A percentile compares a stretch with the other conserved stretches of the same genome.
These are phyloP conservation scores for Carpinus viminea DNA, from an alignment of 306 rosid genomes.

Conservation along the genomic window DNA sequence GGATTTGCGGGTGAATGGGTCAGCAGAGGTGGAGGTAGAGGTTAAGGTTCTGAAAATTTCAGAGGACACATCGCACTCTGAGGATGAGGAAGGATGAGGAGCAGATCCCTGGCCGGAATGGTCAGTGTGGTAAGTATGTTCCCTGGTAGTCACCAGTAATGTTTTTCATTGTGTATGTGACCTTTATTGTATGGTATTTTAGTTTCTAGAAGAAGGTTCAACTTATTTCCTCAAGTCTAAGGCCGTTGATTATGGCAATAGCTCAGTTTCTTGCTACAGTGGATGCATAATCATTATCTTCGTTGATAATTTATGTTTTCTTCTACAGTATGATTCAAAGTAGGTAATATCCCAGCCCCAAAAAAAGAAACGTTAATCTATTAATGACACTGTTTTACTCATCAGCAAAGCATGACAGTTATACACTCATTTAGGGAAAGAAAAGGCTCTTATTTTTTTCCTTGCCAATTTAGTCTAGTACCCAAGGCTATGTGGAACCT, in stretches of 20 bases:
- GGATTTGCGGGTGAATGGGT: constrained; percentile 37
- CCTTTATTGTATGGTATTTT: neutral
- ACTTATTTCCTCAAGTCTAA: neutral
- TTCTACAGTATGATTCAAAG: neutral
- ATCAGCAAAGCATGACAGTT: too few relatives aligned
- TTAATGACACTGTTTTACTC: neutral
- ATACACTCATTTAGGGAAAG: neutral
- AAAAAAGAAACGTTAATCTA: neutral
- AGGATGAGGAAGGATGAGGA: constrained; percentile 60
- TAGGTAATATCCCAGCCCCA: neutral
- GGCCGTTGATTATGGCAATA: neutral
- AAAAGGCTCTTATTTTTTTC: neutral
- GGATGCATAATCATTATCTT: neutral
- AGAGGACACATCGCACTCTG: constrained; percentile 31
- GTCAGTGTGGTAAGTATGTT: constrained; percentile 51
- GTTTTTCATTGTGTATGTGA: neutral
- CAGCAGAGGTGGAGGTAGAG: constrained; percentile 48
- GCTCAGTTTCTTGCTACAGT: neutral
- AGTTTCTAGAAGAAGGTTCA: neutral
- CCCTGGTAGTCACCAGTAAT: constrained; percentile 8
- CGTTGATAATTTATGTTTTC: neutral
- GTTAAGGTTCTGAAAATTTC: constrained; percentile 46
- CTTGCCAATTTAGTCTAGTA: neutral
- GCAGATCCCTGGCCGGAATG: constrained; percentile 23
- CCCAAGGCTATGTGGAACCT: too few relatives aligned